These are phyloP conservation scores for Colletotrichum graminicola DNA, from an alignment of 2,329 filamentous ascomycete species.

Conservation along the genomic window DNA sequence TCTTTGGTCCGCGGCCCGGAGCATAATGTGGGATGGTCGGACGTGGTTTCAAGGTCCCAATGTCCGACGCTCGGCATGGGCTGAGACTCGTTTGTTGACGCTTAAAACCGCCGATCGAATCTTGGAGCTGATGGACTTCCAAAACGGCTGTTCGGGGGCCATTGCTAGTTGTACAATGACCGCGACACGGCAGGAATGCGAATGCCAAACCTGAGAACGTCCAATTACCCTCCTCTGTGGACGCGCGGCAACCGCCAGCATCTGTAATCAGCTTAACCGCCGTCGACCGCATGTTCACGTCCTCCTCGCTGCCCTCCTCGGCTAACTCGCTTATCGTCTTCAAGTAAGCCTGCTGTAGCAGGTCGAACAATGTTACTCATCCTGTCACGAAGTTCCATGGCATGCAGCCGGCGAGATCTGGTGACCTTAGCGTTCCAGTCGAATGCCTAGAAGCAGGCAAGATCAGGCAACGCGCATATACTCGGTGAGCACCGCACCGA, in stretches of 20 bases:
- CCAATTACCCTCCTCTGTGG: neutral
- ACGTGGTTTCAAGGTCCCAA: conserved; percentile 33
- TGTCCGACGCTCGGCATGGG: conserved; percentile 27
- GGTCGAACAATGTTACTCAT: neutral
- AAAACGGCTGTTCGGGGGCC: neutral
- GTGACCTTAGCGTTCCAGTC: conserved; percentile 32
- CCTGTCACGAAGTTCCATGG: conserved; percentile 13
- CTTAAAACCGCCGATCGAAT: neutral
- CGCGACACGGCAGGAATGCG: neutral
- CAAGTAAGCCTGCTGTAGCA: conserved; percentile 10
- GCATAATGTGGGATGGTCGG: conserved; percentile 33
- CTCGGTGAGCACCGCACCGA: conserved; percentile 32
- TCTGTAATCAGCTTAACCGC: neutral
- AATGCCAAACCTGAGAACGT: neutral
- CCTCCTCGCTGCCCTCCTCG: neutral
- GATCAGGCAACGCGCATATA: conserved; percentile 37
- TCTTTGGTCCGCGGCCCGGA: conserved; percentile 26
- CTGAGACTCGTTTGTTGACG: neutral
- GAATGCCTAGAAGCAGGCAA: conserved; percentile 28
- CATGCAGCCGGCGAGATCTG: conserved; percentile 30
- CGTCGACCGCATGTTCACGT: neutral
- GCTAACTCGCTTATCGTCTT: conserved; percentile 1
- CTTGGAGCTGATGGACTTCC: neutral
- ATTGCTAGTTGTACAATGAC: neutral
- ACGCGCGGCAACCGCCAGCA: neutral